phyloP scores from a whole-genome alignment of 345 rosid genomes.

The Eucalyptus decipiens region DNA sequence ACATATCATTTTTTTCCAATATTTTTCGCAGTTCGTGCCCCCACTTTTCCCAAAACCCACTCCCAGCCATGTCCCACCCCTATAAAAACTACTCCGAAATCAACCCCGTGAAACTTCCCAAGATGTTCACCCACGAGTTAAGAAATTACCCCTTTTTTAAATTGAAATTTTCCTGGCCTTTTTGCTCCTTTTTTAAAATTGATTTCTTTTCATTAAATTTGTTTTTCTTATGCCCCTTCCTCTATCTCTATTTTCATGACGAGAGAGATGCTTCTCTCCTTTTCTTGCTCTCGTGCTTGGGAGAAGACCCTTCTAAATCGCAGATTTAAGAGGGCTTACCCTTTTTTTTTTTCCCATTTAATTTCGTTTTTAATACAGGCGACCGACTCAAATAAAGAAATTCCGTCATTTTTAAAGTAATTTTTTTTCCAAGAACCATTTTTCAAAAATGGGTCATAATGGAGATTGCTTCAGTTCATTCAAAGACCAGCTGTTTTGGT shows the following conservation, averaged over 20 bases:
- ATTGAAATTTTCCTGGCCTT: not conserved
- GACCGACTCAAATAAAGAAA: not conserved
- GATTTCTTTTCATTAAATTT: not conserved
- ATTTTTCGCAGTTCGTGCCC: not conserved
- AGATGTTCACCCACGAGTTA: not conserved
- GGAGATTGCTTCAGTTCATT: not conserved
- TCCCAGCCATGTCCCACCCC: not conserved
- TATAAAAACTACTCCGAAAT: not conserved
- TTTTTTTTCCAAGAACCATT: not conserved
- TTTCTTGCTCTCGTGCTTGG: not conserved
- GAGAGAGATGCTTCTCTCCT: not conserved
- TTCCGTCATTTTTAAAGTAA: not conserved
- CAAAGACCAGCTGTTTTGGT: not conserved
- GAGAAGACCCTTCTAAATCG: not conserved
- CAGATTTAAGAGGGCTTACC: not conserved
- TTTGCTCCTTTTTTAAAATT: not conserved
- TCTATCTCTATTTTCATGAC: not conserved
- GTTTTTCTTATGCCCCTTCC: not conserved
- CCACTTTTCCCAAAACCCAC: not conserved
- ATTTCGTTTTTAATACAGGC: fast-evolving
- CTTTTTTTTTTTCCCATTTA: not conserved
- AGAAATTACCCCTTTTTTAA: not conserved
- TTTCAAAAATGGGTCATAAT: not conserved
- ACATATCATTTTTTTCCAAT: not conserved
- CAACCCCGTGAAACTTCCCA: not conserved